A percentile compares a stretch with the other conserved stretches of the same genome.
These are phyloP conservation scores for Phylloporus sp. DNA, from an alignment of 768 basidiomycete genomes.

Conservation along the genomic window DNA sequence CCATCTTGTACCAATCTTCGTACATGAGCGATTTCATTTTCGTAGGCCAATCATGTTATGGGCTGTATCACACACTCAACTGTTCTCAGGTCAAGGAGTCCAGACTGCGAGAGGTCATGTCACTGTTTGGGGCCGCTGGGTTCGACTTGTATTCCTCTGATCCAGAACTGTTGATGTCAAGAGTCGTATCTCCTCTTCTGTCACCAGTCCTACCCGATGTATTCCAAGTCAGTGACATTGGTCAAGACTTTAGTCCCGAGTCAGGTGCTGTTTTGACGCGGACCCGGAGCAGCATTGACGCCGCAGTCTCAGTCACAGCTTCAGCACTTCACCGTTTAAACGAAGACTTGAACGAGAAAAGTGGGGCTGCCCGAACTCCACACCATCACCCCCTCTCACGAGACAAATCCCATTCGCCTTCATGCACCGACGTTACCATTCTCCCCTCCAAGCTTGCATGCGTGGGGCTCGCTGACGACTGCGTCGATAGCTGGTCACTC, in stretches of 20 bases:
- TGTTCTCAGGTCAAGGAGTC: constrained; percentile 57
- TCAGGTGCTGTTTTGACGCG: constrained; percentile 47
- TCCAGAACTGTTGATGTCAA: constrained; percentile 32
- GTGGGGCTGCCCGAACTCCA: neutral
- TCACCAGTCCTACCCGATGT: constrained; percentile 30
- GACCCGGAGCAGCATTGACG: constrained; percentile 37
- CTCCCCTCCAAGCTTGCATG: constrained; percentile 70
- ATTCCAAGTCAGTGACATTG: constrained; percentile 27
- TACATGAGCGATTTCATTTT: constrained; percentile 83
- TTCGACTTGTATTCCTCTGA: constrained; percentile 60
- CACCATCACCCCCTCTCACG: constrained; percentile 21
- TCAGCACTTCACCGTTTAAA: constrained; percentile 7
- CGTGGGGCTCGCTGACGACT: constrained; percentile 67
- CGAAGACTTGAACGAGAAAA: constrained; percentile 3
- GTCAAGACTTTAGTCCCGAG: constrained; percentile 29
- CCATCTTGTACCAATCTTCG: constrained; percentile 77
- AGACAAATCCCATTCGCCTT: constrained; percentile 48
- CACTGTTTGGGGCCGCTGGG: constrained; percentile 53
- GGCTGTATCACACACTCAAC: neutral
- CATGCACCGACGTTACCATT: constrained; percentile 53
- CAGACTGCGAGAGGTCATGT: constrained; percentile 58
- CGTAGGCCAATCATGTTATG: constrained; percentile 38
- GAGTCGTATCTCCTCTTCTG: constrained; percentile 29
- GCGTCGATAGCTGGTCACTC: constrained; percentile 65
- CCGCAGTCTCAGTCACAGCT: constrained; percentile 17